Conservation (phyloP, 176 grass and related monocot species). For the Thalia dealbata region DNA sequence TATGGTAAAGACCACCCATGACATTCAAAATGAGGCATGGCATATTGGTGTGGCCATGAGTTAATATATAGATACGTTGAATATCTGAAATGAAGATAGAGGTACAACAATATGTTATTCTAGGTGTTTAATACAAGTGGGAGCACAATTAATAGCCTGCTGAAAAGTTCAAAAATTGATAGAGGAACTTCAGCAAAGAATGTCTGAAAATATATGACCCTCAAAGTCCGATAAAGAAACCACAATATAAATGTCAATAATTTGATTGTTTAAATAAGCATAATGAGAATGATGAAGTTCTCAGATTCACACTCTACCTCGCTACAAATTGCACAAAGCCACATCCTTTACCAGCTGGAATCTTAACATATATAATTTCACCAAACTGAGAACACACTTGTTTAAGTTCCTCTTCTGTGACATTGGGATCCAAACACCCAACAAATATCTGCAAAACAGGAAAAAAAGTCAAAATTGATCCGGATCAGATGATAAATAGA, state of each 20-base stretch:
- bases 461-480: not conserved
- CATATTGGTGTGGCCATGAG: too few species aligned
- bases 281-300: not conserved
- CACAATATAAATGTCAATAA: not conserved
- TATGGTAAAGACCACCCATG: too few species aligned
- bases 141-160: too few species aligned
- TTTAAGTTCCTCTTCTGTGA: conserved; percentile 84
- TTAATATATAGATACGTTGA: too few species aligned
- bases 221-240: not conserved
- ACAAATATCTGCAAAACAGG: conserved; percentile 78
- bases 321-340: conserved; percentile 78
- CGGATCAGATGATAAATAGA: not conserved
- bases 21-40: too few species aligned
- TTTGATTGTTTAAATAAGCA: not conserved
- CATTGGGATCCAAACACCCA: conserved; percentile 86
- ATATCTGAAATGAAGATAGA: too few species aligned
- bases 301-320: conserved; percentile 27
- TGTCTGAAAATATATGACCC: too few species aligned
- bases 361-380: conserved; percentile 87
- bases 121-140: too few species aligned
- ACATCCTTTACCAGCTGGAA: conserved; percentile 90
- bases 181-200: too few species aligned
- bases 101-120: too few species aligned
- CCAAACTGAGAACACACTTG: conserved; percentile 75
- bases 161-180: too few species aligned